Percentiles rank a stretch among this genome's conserved stretches.
Conservation (phyloP, 768 basidiomycete genomes). For the Leucosporidium creatinivorum region DNA sequence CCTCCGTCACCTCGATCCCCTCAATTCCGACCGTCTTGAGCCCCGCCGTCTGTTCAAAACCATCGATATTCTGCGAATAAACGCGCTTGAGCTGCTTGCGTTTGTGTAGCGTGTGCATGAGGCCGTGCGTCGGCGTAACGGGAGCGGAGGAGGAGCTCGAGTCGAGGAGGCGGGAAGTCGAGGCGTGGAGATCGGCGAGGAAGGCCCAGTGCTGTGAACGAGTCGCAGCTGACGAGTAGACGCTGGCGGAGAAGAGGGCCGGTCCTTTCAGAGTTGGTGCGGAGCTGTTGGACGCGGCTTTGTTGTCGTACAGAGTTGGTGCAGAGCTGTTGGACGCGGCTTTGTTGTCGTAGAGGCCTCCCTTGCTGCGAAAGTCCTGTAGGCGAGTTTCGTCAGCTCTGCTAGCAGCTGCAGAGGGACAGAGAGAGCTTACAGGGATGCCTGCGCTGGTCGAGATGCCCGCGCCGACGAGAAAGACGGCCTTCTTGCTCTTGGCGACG, state of each 20-base stretch:
- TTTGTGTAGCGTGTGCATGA: conserved; percentile 72
- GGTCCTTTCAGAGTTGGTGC: conserved; percentile 62
- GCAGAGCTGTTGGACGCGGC: conserved; percentile 53
- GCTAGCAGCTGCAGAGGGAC: too few species aligned
- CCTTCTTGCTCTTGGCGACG: conserved; percentile 78
- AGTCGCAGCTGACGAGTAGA: conserved; percentile 78
- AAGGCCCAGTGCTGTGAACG: conserved; percentile 90
- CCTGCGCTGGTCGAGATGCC: conserved; percentile 95
- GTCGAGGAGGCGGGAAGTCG: conserved; percentile 45
- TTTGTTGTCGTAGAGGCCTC: conserved; percentile 86
- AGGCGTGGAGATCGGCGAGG: conserved; percentile 78
- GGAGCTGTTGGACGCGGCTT: not conserved
- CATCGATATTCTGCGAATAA: conserved; percentile 98
- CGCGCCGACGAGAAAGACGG: conserved; percentile 86
- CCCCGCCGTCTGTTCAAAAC: conserved; percentile 74
- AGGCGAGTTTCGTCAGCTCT: not conserved
- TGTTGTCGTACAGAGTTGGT: not conserved
- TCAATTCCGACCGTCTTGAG: conserved; percentile 43
- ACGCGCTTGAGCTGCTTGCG: conserved; percentile 79
- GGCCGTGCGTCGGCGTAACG: conserved; percentile 79
- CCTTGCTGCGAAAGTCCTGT: conserved; percentile 93
- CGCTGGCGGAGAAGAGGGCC: conserved; percentile 87
- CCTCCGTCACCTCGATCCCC: conserved; percentile 9
- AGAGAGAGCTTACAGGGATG: conserved; percentile 63
- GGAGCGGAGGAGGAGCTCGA: conserved; percentile 54